Conservation (phyloP, 2,329 filamentous ascomycete species). For the Hymenoscyphus linearis region DNA sequence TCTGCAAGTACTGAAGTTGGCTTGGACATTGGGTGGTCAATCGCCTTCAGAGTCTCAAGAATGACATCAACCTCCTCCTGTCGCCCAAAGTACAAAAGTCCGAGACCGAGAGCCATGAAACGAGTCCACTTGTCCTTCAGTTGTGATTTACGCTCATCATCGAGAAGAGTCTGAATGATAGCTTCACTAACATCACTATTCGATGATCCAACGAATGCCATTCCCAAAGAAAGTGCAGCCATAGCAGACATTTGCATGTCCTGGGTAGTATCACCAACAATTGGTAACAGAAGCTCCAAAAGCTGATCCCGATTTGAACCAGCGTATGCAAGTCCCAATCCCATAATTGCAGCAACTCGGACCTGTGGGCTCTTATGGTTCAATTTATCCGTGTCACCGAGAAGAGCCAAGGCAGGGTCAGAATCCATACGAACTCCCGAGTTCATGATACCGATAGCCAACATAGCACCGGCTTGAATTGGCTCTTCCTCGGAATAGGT, state of each 20-base stretch:
- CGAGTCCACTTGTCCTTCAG: conserved; percentile 98
- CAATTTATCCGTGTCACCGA: conserved; percentile 75
- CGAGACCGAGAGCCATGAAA: conserved; percentile 90
- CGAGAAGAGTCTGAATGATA: conserved; percentile 86
- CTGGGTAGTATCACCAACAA: conserved; percentile 75
- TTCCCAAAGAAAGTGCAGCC: conserved; percentile 83
- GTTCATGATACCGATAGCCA: conserved; percentile 94
- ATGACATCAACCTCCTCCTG: conserved; percentile 99
- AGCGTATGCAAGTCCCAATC: conserved; percentile 88
- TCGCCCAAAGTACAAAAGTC: conserved; percentile 89
- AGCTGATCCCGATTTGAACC: conserved; percentile 89
- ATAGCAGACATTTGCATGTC: conserved; percentile 97
- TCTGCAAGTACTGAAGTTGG: conserved; percentile 92
- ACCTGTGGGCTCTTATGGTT: conserved; percentile 72
- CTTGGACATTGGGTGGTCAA: conserved; percentile 94
- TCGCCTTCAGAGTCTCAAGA: conserved; percentile 90
- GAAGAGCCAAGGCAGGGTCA: conserved; percentile 81
- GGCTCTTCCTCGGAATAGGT: conserved; percentile 78
- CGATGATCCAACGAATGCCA: conserved; percentile 89
- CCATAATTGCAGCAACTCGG: conserved; percentile 86
- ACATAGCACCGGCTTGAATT: conserved; percentile 85
- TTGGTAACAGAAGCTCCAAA: conserved; percentile 77
- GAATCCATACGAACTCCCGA: conserved; percentile 85
- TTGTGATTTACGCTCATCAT: conserved; percentile 85
- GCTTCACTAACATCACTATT: conserved; percentile 87